These are phyloP conservation scores for Saccharomycopsis hybrid DNA, from an alignment of 1,139 yeast species.

Conservation along the genomic window DNA sequence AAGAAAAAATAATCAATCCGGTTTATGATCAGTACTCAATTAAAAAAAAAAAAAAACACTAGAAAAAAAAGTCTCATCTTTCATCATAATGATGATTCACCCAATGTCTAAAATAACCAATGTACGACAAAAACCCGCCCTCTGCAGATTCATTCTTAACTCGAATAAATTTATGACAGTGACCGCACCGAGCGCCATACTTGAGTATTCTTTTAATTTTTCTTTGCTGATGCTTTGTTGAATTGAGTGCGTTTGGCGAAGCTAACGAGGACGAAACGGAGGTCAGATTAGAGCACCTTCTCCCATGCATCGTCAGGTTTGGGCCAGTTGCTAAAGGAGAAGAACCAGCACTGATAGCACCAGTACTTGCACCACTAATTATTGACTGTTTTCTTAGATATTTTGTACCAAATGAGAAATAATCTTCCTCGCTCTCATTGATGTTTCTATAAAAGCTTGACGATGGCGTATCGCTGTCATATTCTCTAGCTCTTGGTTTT, in stretches of 20 bases:
- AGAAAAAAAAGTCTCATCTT: too few relatives aligned
- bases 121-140: conserved; percentile 15
- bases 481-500: too few relatives aligned
- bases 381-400: background rate
- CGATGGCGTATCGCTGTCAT: too few relatives aligned
- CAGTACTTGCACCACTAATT: background rate
- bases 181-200: conserved; percentile 18
- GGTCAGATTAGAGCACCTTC: background rate
- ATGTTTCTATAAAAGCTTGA: too few relatives aligned
- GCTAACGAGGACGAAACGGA: background rate
- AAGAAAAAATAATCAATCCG: too few relatives aligned
- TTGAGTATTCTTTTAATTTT: conserved; percentile 1
- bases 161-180: conserved; percentile 10
- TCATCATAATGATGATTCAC: conserved; percentile 7
- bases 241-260: too few relatives aligned
- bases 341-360: background rate
- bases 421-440: too few relatives aligned
- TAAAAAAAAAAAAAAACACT: too few relatives aligned
- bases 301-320: too few relatives aligned
- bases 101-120: conserved; percentile 17
- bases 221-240: background rate
- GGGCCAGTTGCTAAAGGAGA: too few relatives aligned
- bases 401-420: too few relatives aligned
- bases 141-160: conserved; percentile 12
- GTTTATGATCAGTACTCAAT: too few relatives aligned